Conservation (phyloP, 176 grass and related monocot species). For the Paspalum notatum region DNA sequence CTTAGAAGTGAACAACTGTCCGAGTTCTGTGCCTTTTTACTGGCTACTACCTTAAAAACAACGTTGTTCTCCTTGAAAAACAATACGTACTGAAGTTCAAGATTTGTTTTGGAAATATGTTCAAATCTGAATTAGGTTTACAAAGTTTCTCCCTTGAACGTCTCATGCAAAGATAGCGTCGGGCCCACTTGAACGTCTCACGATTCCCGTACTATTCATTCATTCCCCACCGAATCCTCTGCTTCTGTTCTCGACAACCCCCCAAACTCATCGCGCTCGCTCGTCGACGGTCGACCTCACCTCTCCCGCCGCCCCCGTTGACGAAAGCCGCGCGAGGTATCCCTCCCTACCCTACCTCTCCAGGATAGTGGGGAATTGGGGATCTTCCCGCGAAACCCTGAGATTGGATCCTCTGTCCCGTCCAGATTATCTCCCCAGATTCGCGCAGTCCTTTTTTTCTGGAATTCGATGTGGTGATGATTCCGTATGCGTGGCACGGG, state of each 20-base stretch:
- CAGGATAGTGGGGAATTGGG: no score
- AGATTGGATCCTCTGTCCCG: background rate
- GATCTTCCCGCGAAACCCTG: background rate
- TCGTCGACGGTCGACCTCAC: background rate
- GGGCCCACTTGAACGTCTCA: no score
- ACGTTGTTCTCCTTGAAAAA: no score
- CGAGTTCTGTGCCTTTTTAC: no score
- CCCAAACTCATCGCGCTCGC: background rate
- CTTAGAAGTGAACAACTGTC: no score
- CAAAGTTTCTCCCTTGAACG: no score
- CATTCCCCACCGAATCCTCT: background rate
- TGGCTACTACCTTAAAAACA: no score
- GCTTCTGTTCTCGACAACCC: background rate
- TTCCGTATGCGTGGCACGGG: background rate
- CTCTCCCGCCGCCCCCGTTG: background rate
- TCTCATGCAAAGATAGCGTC: no score
- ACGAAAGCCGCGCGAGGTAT: slow-evolving; percentile 7
- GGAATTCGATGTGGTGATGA: slow-evolving; percentile 13
- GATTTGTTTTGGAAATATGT: no score
- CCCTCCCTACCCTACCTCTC: background rate
- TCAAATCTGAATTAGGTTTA: no score
- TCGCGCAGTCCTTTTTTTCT: background rate
- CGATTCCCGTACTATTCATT: no score
- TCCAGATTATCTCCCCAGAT: background rate
- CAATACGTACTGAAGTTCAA: no score